Evolutionary conservation across 495 filamentous ascomycete genomes (phyloP), one percentile per base, ranked within the genome.

Genomic region (Talaromyces adpressus): DNA sequence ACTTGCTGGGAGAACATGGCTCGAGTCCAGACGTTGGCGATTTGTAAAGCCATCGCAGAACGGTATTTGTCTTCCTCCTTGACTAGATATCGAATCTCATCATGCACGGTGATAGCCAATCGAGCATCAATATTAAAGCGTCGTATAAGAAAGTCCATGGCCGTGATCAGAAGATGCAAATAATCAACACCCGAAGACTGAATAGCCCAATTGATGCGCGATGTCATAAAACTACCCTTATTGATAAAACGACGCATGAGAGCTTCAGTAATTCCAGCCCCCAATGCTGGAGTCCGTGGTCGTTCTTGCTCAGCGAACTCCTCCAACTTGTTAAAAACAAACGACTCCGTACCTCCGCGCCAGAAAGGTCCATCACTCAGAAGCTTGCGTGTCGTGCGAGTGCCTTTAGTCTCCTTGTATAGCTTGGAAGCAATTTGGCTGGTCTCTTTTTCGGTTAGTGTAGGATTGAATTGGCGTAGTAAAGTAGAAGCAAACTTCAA

Each of bases 141-240:
- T n/a, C 91, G 83, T 62, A 87, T 88, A 6, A 98, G 84, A 71
- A 96, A 94, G 71, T 98, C 93, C 94, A 98, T 99, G 27, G 85
- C 81, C 18, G 97, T 85, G 63, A 99, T 91, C 23, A 99, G 78
- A 9, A 99, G 88, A 68, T 99, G 94, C 11, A 99, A 84, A 75
- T 99, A 99, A 75, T 99, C 94, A 12, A 98, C 94, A 32, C 94
- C 94, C 7, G 90, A 94, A 2, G 92, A 96, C 68, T 99, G 94
- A 65, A 99, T 97, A 20, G 94, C 94, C 94, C 94, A 99, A 71
- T 99, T 99, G 77, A 99, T 97, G 18, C 94, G 87, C 36, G 90
- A 94, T 2, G 95, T 95, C 79, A 99, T 89, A 76, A 93, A 99
- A 54, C 88, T 91, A 30, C 93, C 93, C 68, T 89, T 92, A 73